Conservation (phyloP, 805 yeast species). For the Wickerhamiella azymoides region DNA sequence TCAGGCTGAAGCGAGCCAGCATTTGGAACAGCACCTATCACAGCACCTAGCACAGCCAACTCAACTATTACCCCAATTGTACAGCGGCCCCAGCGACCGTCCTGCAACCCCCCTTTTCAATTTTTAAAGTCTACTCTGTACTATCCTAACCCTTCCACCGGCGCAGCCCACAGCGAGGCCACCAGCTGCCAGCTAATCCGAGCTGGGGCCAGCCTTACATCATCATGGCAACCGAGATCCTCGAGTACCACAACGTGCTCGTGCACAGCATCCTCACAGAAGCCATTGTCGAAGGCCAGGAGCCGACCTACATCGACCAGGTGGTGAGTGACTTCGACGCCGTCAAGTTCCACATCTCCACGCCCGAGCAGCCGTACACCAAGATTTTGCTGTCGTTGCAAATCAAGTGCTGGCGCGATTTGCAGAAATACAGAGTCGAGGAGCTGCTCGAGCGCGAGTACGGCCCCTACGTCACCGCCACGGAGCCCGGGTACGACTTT, state of each 20-base stretch:
- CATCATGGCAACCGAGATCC: conserved; percentile 51
- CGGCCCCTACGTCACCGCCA: conserved; percentile 34
- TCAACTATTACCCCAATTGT: too few species aligned
- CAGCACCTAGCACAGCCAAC: too few species aligned
- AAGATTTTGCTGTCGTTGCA: conserved; percentile 52
- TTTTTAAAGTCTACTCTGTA: too few species aligned
- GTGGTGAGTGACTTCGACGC: conserved; percentile 90
- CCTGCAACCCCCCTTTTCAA: too few species aligned
- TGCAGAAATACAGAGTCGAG: conserved; percentile 44
- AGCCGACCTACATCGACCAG: conserved; percentile 51
- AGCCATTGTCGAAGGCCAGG: conserved; percentile 39
- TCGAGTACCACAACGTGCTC: conserved; percentile 72
- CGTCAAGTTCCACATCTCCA: conserved; percentile 84
- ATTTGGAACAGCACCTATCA: too few species aligned
- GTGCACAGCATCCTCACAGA: conserved; percentile 69
- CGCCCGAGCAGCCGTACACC: conserved; percentile 55
- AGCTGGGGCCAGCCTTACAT: background rate
- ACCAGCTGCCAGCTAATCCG: too few species aligned
- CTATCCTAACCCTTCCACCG: too few species aligned
- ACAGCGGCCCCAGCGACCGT: too few species aligned
- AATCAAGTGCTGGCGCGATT: conserved; percentile 66
- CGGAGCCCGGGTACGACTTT: conserved; percentile 73
- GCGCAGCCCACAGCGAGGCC: too few species aligned
- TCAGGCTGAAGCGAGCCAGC: too few species aligned
- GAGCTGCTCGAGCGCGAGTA: conserved; percentile 34